Evolutionary conservation across 768 basidiomycete species (phyloP).

Genomic region (Pisolithus marmoratus): DNA sequence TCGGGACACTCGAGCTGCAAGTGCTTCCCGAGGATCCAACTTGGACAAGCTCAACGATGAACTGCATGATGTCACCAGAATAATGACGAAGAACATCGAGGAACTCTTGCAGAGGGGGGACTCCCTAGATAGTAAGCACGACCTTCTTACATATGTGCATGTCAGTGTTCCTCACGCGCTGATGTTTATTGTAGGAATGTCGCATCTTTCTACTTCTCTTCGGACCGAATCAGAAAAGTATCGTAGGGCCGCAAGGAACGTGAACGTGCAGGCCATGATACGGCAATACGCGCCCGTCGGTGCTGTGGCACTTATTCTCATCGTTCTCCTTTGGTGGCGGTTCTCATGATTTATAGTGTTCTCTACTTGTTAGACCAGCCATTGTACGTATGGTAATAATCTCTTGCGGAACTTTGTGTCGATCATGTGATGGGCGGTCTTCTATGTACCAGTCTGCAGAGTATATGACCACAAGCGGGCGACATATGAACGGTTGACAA

Average conservation of each 20-base stretch:
- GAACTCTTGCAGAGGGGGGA: constrained; percentile 98
- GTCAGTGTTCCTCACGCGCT: background rate
- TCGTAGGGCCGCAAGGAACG: constrained; percentile 89
- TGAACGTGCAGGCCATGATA: constrained; percentile 90
- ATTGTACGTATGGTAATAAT: constrained; percentile 25
- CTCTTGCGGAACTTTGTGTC: constrained; percentile 12
- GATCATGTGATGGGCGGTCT: background rate
- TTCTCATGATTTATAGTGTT: constrained; percentile 43
- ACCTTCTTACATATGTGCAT: constrained; percentile 6
- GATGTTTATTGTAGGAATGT: constrained; percentile 67
- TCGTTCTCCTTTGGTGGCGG: constrained; percentile 77
- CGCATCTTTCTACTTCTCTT: constrained; percentile 88
- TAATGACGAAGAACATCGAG: constrained; percentile 99
- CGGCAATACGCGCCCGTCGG: constrained; percentile 94
- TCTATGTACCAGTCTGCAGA: background rate
- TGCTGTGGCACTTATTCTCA: constrained; percentile 70
- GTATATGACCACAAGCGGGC: background rate
- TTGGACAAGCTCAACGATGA: constrained; percentile 93
- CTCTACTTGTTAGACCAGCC: constrained; percentile 12
- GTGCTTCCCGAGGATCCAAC: constrained; percentile 54
- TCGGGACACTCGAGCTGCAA: constrained; percentile 85
- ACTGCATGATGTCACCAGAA: constrained; percentile 93
- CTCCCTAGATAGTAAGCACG: constrained; percentile 81
- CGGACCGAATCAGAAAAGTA: constrained; percentile 97
- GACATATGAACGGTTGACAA: too few relatives aligned